Evolutionary conservation across 148 eudicot genomes (phyloP).

Genomic region (Limonium bicolor): DNA sequence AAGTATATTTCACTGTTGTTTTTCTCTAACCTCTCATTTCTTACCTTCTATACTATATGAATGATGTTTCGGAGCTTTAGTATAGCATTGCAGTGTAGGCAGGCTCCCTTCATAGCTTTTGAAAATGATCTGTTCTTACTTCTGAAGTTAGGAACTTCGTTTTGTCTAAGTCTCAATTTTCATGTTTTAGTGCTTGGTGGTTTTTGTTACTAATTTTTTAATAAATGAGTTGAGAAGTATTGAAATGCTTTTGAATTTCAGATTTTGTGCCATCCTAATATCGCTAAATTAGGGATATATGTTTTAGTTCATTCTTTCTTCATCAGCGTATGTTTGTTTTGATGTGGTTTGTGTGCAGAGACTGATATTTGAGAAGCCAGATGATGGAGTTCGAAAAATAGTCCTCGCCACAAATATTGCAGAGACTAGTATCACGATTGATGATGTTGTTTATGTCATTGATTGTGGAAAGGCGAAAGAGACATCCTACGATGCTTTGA

Average conservation of each 20-base stretch:
- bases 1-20: too few species aligned
- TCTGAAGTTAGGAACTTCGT: neutral
- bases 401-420: slow-evolving; percentile 98
- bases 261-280: too few species aligned
- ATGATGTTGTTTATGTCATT: slow-evolving; percentile 88
- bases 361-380: slow-evolving; percentile 77
- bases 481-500: slow-evolving; percentile 95
- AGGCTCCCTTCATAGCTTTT: too few species aligned
- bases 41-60: too few species aligned
- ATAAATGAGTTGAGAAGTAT: too few species aligned
- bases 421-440: slow-evolving; percentile 97
- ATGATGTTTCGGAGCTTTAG: too few species aligned
- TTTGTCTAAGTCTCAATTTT: neutral
- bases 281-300: too few species aligned
- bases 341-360: slow-evolving; percentile 31
- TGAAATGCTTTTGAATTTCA: too few species aligned
- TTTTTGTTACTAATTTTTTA: too few species aligned
- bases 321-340: neutral
- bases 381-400: slow-evolving; percentile 82
- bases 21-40: too few species aligned
- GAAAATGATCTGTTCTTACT: slow-evolving; percentile 1
- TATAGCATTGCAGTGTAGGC: too few species aligned
- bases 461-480: slow-evolving; percentile 99
- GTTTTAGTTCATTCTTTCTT: neutral
- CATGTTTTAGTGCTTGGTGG: neutral